Evolutionary conservation across 371 early-diverging fungal genomes (phyloP).

Genomic region (Mortierella sp.): DNA sequence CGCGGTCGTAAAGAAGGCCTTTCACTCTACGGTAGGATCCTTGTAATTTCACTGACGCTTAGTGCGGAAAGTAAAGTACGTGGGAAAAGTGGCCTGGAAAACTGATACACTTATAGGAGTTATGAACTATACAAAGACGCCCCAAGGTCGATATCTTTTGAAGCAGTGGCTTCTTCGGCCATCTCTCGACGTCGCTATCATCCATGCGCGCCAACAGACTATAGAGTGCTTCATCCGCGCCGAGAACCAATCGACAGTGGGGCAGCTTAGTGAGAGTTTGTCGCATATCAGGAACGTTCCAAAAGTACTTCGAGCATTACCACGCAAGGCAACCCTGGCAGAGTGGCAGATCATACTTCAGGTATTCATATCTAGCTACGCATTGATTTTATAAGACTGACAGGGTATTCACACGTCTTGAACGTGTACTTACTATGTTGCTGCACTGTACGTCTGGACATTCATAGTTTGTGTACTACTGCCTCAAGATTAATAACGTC

Average conservation of each 20-base stretch:
- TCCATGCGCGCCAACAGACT: slow-evolving; percentile 65
- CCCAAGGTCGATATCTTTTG: slow-evolving; percentile 64
- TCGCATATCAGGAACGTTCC: slow-evolving; percentile 74
- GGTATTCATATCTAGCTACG: slow-evolving; percentile 49
- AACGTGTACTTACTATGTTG: no score
- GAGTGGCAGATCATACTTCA: slow-evolving; percentile 82
- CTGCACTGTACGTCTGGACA: no score
- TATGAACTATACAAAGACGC: slow-evolving; percentile 70
- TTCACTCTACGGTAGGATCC: slow-evolving; percentile 71
- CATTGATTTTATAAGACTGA: not conserved
- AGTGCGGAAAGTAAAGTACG: no score
- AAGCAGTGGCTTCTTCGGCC: slow-evolving; percentile 78
- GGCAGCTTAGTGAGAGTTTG: slow-evolving; percentile 57
- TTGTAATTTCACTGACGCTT: no score
- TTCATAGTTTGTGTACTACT: slow-evolving; percentile 77
- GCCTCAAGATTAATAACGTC: slow-evolving; percentile 61
- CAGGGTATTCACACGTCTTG: no score
- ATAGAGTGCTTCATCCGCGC: slow-evolving; percentile 63
- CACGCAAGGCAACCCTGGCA: slow-evolving; percentile 58
- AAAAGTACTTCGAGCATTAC: slow-evolving; percentile 61
- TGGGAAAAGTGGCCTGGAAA: no score
- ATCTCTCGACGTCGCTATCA: slow-evolving; percentile 55
- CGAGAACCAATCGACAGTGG: slow-evolving; percentile 48
- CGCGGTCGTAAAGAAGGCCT: slow-evolving; percentile 70
- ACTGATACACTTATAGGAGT: slow-evolving; percentile 58